phyloP scores from a whole-genome alignment of 2,329 filamentous ascomycete genomes.

The Pseudogymnoascus sp. region DNA sequence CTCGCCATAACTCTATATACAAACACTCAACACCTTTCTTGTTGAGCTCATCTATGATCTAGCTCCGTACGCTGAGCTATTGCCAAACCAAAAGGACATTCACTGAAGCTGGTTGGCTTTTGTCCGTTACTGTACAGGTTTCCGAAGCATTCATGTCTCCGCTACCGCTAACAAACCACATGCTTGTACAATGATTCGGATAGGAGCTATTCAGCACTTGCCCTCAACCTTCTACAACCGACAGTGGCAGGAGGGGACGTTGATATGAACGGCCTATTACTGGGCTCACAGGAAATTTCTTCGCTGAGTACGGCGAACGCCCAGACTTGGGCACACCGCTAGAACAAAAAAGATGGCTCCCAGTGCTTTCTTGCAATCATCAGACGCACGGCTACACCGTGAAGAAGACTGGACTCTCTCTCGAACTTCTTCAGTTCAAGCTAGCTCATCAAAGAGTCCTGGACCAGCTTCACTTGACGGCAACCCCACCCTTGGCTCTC shows the following conservation, averaged over 20 bases:
- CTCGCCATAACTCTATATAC: neutral
- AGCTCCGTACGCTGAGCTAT: neutral
- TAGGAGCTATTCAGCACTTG: neutral
- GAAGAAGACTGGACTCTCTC: conserved; percentile 10
- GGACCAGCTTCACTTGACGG: conserved; percentile 1
- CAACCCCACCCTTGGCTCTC: conserved; percentile 9
- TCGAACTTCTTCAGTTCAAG: neutral
- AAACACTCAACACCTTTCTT: neutral
- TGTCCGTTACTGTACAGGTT: neutral
- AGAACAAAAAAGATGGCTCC: neutral
- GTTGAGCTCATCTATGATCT: neutral
- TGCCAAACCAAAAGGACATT: neutral
- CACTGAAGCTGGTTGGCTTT: neutral
- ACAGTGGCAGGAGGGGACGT: neutral
- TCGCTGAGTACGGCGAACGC: neutral
- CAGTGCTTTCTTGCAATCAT: neutral
- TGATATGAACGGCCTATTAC: neutral
- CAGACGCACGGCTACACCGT: conserved; percentile 2
- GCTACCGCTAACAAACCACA: neutral
- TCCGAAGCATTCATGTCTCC: neutral
- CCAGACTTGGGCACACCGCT: neutral
- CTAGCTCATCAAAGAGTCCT: neutral
- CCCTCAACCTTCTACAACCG: neutral
- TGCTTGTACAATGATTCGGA: conserved; percentile 6
- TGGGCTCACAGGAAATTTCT: neutral